A percentile compares a stretch with the other conserved stretches of the same genome.
Evolutionary conservation across 2,329 filamentous ascomycete species (phyloP).

Genomic region (Madurella mycetomatis): DNA sequence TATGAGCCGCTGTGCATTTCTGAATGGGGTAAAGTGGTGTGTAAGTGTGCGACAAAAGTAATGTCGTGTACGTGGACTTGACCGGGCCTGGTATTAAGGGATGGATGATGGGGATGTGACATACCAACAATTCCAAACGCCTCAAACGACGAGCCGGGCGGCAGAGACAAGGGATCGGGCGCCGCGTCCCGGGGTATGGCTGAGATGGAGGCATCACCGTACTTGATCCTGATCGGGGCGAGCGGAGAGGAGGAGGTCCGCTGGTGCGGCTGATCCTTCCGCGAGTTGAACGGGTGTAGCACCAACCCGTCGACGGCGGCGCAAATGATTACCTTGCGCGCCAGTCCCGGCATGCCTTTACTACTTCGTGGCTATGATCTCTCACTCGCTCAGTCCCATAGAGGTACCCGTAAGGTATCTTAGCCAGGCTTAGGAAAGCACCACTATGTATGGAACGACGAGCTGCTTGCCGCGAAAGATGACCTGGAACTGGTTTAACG

Average conservation of each 20-base stretch:
- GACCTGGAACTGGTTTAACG: neutral
- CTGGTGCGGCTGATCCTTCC: constrained; percentile 50
- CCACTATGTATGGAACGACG: neutral
- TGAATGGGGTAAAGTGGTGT: neutral
- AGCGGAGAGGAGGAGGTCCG: constrained; percentile 41
- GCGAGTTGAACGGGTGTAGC: constrained; percentile 64
- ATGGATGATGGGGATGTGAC: constrained; percentile 15
- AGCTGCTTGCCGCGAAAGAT: neutral
- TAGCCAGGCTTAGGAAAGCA: too few relatives aligned
- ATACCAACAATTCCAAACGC: constrained; percentile 57
- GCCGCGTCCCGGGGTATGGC: constrained; percentile 41
- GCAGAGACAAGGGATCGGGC: constrained; percentile 36
- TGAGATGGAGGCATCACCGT: constrained; percentile 53
- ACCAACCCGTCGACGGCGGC: constrained; percentile 79
- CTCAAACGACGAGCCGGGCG: constrained; percentile 49
- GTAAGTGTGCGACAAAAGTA: too few relatives aligned
- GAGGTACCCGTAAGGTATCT: neutral
- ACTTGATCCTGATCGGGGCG: constrained; percentile 59
- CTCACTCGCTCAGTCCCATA: neutral
- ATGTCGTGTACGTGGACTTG: too few relatives aligned
- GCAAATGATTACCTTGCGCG: constrained; percentile 75
- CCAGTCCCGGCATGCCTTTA: constrained; percentile 65
- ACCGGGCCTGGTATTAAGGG: neutral
- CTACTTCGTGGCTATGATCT: neutral
- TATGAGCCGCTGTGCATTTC: too few relatives aligned